Conservation (phyloP, 2,329 filamentous ascomycete species). For the Orbilia javanica region DNA sequence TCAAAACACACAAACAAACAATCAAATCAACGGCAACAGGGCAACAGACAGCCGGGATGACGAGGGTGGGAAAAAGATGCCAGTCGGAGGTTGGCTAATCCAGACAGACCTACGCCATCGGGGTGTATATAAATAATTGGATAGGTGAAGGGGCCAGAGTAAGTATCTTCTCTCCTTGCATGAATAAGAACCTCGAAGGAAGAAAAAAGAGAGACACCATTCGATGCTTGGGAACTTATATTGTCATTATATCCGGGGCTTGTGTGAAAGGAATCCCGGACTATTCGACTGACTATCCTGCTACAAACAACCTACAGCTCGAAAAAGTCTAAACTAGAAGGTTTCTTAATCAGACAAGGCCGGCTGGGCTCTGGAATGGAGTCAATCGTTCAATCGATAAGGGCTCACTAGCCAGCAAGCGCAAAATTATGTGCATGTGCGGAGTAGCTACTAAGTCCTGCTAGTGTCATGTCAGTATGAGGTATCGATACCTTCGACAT, state of each 20-base stretch:
- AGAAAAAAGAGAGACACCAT: slow-evolving; percentile 13
- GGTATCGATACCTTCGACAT: slow-evolving; percentile 47
- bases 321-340: slow-evolving; percentile 46
- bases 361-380: not conserved
- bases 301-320: slow-evolving; percentile 12
- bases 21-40: slow-evolving; percentile 4
- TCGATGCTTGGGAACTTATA: slow-evolving; percentile 19
- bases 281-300: slow-evolving; percentile 15
- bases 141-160: slow-evolving; percentile 20
- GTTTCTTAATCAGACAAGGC: slow-evolving; percentile 31
- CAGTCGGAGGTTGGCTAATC: slow-evolving; percentile 1
- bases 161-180: slow-evolving; percentile 31
- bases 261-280: slow-evolving; percentile 43
- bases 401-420: slow-evolving; percentile 41
- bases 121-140: slow-evolving; percentile 2
- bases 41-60: not conserved
- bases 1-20: slow-evolving; percentile 46
- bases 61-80: not conserved
- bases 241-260: slow-evolving; percentile 42
- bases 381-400: slow-evolving; percentile 48
- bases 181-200: not conserved
- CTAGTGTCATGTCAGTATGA: slow-evolving; percentile 25
- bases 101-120: slow-evolving; percentile 26
- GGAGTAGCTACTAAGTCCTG: slow-evolving; percentile 8
- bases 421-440: slow-evolving; percentile 34